These are phyloP conservation scores for Ophiocordyceps robertsii DNA, from an alignment of 2,329 filamentous ascomycete species.

Conservation along the genomic window DNA sequence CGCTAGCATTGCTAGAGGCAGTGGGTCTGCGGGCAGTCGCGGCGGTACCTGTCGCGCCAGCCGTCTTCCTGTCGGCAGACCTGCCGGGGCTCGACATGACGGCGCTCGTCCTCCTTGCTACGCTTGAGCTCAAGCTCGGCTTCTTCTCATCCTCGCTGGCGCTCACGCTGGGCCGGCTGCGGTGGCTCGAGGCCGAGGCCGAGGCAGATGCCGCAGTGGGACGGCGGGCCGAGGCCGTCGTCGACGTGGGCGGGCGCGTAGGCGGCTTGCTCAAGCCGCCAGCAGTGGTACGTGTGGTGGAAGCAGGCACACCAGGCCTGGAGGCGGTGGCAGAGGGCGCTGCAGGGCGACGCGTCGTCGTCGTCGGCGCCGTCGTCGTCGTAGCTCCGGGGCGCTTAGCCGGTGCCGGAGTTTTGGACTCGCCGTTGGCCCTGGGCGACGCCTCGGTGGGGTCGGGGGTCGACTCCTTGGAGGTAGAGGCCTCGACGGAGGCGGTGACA, in stretches of 20 bases:
- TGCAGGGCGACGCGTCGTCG: constrained; percentile 19
- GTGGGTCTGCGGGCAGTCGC: constrained; percentile 20
- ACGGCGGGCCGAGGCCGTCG: constrained; percentile 18
- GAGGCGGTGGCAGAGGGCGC: constrained; percentile 14
- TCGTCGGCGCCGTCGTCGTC: too few species aligned
- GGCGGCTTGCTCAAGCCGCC: constrained; percentile 32
- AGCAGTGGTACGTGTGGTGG: constrained; percentile 2
- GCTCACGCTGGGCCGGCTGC: constrained; percentile 32
- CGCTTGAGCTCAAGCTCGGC: constrained; percentile 20
- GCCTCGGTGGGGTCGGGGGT: constrained; percentile 19
- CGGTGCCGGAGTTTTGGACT: constrained; percentile 14
- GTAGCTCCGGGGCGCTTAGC: constrained; percentile 23
- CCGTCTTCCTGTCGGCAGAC: constrained; percentile 20
- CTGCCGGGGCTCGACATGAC: constrained; percentile 24
- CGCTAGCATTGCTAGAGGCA: constrained; percentile 14
- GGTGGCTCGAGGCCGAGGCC: constrained; percentile 26
- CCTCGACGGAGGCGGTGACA: constrained; percentile 25
- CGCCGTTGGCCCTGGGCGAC: constrained; percentile 17
- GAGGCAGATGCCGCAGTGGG: constrained; percentile 21
- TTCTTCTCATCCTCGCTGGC: constrained; percentile 38
- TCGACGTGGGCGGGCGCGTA: constrained; percentile 28
- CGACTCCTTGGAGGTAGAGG: constrained; percentile 13
- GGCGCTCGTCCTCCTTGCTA: constrained; percentile 30
- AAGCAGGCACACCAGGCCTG: constrained; percentile 4
- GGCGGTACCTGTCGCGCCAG: constrained; percentile 17